phyloP scores from a whole-genome alignment of 352 stramenopile genomes.

The Phytophthora citrophthora region DNA sequence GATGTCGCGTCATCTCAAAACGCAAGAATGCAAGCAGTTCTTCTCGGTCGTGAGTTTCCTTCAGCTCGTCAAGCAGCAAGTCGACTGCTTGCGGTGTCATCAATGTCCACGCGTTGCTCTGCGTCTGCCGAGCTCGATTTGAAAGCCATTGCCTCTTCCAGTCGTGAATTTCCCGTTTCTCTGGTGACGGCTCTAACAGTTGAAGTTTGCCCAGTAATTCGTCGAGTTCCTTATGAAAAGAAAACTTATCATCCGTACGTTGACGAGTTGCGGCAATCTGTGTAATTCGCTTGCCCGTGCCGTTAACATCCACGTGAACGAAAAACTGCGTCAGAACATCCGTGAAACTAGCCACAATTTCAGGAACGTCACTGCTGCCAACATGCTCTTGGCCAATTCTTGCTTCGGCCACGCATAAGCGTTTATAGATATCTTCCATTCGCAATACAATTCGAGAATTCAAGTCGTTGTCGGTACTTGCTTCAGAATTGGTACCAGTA shows the following conservation, averaged over 20 bases:
- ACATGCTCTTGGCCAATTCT: not conserved
- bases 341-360: slow-evolving; percentile 6
- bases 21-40: slow-evolving; percentile 36
- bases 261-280: slow-evolving; percentile 30
- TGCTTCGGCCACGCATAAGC: slow-evolving; percentile 11
- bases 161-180: slow-evolving; percentile 21
- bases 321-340: slow-evolving; percentile 28
- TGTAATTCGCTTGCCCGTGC: slow-evolving; percentile 17
- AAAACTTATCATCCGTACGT: slow-evolving; percentile 33
- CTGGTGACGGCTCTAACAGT: not conserved
- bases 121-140: slow-evolving; percentile 16
- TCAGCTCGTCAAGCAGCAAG: slow-evolving; percentile 26
- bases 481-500: not conserved
- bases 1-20: slow-evolving; percentile 35
- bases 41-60: slow-evolving; percentile 27
- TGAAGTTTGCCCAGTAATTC: slow-evolving; percentile 19
- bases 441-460: slow-evolving; percentile 29
- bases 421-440: slow-evolving; percentile 28
- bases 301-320: slow-evolving; percentile 13
- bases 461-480: slow-evolving; percentile 17
- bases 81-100: slow-evolving; percentile 18
- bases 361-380: not conserved
- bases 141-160: slow-evolving; percentile 41
- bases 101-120: slow-evolving; percentile 22
- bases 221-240: slow-evolving; percentile 44